Conservation (phyloP, 2,329 filamentous ascomycete genomes). For the Septoria linicola region DNA sequence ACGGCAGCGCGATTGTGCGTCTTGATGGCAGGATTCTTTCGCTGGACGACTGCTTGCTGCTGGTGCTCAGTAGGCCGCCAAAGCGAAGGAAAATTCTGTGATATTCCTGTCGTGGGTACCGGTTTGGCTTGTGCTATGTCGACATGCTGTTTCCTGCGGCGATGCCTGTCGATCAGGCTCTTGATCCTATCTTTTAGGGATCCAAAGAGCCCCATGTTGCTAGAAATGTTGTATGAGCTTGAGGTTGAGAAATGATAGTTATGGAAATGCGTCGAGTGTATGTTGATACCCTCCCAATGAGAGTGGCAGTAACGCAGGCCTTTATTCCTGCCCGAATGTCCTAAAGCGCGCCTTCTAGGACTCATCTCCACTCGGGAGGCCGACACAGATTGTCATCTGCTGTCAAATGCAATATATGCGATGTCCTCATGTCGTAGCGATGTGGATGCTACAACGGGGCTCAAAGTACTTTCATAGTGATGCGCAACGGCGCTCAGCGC, state of each 20-base stretch:
- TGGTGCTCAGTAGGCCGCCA: conserved; percentile 16
- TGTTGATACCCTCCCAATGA: too few species aligned
- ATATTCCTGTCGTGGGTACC: background rate
- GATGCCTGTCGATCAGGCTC: conserved; percentile 22
- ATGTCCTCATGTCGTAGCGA: too few species aligned
- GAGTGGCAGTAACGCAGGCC: too few species aligned
- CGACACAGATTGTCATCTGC: background rate
- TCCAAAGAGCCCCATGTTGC: conserved; percentile 8
- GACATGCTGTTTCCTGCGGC: conserved; percentile 17
- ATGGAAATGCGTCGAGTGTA: too few species aligned
- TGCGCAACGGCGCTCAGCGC: too few species aligned
- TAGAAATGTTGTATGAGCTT: background rate
- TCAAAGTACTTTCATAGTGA: too few species aligned
- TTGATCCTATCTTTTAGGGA: conserved; percentile 26
- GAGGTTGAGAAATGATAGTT: background rate
- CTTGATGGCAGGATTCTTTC: conserved; percentile 9
- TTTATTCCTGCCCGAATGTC: background rate
- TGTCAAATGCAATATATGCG: too few species aligned
- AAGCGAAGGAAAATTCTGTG: conserved; percentile 8
- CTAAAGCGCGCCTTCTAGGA: background rate
- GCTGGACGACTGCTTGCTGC: conserved; percentile 7
- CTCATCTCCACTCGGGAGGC: background rate
- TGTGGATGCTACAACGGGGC: too few species aligned
- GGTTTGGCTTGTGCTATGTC: background rate
- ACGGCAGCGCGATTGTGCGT: conserved; percentile 20